Evolutionary conservation across 140 eudicot species (phyloP).

Genomic region (Flaveria floridana): DNA sequence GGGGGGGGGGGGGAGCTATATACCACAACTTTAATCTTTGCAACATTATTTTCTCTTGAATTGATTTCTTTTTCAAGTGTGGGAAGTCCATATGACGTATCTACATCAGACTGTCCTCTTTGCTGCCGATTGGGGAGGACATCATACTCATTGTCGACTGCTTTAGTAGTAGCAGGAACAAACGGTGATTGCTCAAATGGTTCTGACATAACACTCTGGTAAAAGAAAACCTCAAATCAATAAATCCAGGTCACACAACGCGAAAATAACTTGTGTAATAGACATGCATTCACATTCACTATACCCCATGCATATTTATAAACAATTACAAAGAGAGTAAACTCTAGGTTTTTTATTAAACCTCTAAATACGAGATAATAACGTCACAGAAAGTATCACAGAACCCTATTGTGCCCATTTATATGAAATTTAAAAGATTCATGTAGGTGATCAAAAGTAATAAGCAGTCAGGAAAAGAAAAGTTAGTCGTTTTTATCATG

Average conservation of each 20-base stretch:
- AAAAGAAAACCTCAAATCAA: conserved; percentile 7
- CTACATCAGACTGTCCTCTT: conserved; percentile 64
- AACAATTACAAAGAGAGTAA: conserved; percentile 16
- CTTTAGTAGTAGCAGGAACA: conserved; percentile 52
- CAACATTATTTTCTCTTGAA: conserved; percentile 83
- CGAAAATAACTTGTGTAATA: background rate
- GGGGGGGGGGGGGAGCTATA: conserved; percentile 17
- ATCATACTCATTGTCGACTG: conserved; percentile 56
- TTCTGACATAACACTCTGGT: conserved; percentile 77
- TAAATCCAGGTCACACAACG: conserved; percentile 8
- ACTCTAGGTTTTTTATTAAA: background rate
- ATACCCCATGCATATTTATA: background rate
- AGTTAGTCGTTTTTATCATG: background rate
- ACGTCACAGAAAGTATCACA: background rate
- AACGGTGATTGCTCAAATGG: conserved; percentile 90
- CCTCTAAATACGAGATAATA: background rate
- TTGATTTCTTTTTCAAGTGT: conserved; percentile 60
- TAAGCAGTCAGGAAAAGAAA: conserved; percentile 4
- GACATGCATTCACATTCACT: conserved; percentile 14
- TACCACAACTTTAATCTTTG: conserved; percentile 98
- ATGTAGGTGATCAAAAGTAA: background rate
- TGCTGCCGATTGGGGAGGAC: conserved; percentile 47
- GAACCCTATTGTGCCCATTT: conserved; percentile 9
- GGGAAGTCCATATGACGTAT: conserved; percentile 46
- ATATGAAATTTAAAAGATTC: background rate